Evolutionary conservation across 441 rosid genomes (phyloP).

Genomic region (Populus trichocarpa): DNA sequence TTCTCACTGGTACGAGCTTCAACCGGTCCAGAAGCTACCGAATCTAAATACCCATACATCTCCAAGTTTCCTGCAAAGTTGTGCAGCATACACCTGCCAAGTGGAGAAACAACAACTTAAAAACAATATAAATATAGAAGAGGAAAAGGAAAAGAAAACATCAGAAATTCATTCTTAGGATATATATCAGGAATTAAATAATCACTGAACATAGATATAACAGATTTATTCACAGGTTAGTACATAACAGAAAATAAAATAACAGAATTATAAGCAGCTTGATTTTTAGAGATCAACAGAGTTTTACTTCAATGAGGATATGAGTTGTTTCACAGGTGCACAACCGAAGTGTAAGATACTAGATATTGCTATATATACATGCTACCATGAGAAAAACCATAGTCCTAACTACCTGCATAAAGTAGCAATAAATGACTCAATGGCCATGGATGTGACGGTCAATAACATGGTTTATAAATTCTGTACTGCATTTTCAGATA

Average conservation of each 20-base stretch:
- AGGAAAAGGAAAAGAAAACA: not conserved
- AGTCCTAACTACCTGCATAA: not conserved
- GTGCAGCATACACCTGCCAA: conserved; percentile 73
- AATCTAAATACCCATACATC: conserved; percentile 68
- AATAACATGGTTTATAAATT: not conserved
- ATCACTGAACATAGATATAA: not conserved
- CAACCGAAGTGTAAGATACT: not conserved
- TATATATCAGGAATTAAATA: not conserved
- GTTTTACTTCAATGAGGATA: not conserved
- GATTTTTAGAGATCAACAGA: not conserved
- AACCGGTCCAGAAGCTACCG: conserved; percentile 62
- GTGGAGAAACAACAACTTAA: conserved; percentile 12
- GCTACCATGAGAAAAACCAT: too few relatives aligned
- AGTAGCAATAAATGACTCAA: not conserved
- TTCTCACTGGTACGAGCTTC: conserved; percentile 55
- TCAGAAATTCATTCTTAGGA: not conserved
- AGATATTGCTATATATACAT: not conserved
- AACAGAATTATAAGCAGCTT: not conserved
- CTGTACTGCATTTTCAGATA: not conserved
- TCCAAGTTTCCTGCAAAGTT: conserved; percentile 73
- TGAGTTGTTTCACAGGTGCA: not conserved
- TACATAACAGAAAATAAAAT: not conserved
- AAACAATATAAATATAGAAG: not conserved
- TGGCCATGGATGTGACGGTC: not conserved
- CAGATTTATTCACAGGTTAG: not conserved